A percentile compares a stretch with the other conserved stretches of the same genome.
Conservation (phyloP, 106 monocot genomes). For the Xerophyta viscosa region DNA sequence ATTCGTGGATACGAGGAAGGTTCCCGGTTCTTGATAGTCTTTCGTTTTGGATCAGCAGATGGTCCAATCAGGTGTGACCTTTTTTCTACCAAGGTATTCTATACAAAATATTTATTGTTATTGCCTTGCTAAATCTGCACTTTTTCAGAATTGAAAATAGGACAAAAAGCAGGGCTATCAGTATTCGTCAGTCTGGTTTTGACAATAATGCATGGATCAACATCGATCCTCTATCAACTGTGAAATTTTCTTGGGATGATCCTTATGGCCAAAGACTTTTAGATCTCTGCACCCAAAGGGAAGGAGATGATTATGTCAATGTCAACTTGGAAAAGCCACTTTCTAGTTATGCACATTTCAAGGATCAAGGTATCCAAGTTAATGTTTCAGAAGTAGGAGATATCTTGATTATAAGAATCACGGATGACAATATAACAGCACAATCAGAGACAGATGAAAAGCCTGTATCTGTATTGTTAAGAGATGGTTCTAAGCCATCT, state of each 20-base stretch:
- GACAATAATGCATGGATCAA: constrained; percentile 51
- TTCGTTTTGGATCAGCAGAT: constrained; percentile 49
- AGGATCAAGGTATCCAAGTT: constrained; percentile 37
- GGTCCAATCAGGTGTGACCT: constrained; percentile 68
- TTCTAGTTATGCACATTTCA: constrained; percentile 28
- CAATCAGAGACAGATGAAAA: constrained; percentile 16
- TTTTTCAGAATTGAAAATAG: constrained; percentile 83
- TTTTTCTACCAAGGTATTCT: neutral
- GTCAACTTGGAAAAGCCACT: constrained; percentile 50
- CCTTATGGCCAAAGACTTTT: constrained; percentile 57
- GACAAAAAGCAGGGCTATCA: constrained; percentile 26
- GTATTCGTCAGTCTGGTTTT: constrained; percentile 59
- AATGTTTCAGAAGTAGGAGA: constrained; percentile 43
- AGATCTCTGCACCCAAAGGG: constrained; percentile 41
- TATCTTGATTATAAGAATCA: constrained; percentile 51
- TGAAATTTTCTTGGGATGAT: constrained; percentile 74
- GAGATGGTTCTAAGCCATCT: constrained; percentile 11
- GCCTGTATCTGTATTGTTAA: constrained; percentile 7
- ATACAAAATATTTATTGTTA: no score
- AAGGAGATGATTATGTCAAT: constrained; percentile 18
- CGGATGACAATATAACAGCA: constrained; percentile 19
- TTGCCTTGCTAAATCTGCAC: no score
- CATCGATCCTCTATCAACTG: constrained; percentile 60
- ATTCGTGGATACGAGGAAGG: constrained; percentile 97
- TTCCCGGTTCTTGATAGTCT: constrained; percentile 77